Base-by-base conservation (phyloP, 768 basidiomycete species). In the Asterophora parasitica region DNA sequence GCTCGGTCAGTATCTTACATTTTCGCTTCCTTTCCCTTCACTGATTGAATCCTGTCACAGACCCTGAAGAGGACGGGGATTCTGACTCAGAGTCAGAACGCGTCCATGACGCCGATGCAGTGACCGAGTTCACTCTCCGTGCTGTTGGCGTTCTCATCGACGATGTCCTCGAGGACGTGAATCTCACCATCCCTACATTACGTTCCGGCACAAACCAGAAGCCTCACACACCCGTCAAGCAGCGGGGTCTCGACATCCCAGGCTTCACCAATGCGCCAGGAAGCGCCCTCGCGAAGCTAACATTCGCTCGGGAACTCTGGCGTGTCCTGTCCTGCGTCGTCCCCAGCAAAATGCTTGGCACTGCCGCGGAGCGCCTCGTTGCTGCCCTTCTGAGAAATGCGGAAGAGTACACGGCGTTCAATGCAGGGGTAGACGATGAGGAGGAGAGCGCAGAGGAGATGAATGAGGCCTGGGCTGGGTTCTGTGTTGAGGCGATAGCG, bases 291-390 rank as follows among this genome's bases (percentile, higher is more conserved):
- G 61, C 85, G 44, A 87, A 82, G 60, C 61, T 89, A n/a, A 66
- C 65, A 4, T 62, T 85, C 15, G 69, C 80, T 7, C 74, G 74
- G 17, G 70, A 74, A n/a, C 72, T 88, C 30, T 88, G 85, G 85
- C 55, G 61, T 1, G 61, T 64, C 34, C 66, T 77, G 44, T 71
- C 70, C 28, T 61, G 60, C 3, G 59, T 69, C 7, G 69, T 84
- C 52, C 73, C 80, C 0, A 52, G 57, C 3, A 49, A 65, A 7
- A 60, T 70, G 13, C 69, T 85, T 30, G 61, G 64, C 7, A 60
- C 61, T 7, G 73, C 76, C 1, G 78, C 72, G 1, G 67, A 73
- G 50, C 64, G 60, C 23, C 56, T 90, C 2, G 63, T 85, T 5
- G 64, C 56, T 6, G 72, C 67, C 55, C 67, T 90, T 16, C 61